phyloP scores from a whole-genome alignment of 306 rosid species.

The Morella rubra region DNA sequence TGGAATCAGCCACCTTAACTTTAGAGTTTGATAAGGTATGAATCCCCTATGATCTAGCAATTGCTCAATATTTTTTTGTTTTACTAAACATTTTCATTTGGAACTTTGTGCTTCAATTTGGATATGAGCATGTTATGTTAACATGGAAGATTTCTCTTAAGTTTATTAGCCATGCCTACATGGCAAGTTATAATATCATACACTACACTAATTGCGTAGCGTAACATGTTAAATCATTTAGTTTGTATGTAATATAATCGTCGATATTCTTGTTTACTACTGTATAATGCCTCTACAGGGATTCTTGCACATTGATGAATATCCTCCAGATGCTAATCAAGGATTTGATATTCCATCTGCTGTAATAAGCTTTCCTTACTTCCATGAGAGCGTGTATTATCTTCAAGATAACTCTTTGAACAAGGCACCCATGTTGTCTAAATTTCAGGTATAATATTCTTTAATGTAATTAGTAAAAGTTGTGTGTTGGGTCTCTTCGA shows the following conservation, averaged over 20 bases:
- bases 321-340: slow-evolving; percentile 95
- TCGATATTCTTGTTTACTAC: slow-evolving; percentile 17
- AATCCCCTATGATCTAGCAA: not conserved
- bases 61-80: not conserved
- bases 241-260: slow-evolving; percentile 17
- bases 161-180: not conserved
- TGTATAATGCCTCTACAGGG: slow-evolving; percentile 52
- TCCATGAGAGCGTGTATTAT: slow-evolving; percentile 55
- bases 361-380: slow-evolving; percentile 77
- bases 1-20: slow-evolving; percentile 65
- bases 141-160: not conserved
- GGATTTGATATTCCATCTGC: slow-evolving; percentile 98
- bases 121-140: not conserved
- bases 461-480: slow-evolving; percentile 2
- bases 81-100: not conserved
- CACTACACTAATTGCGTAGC: not conserved
- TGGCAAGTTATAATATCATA: not conserved
- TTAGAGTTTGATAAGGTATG: slow-evolving; percentile 89
- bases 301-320: slow-evolving; percentile 91
- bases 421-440: slow-evolving; percentile 64
- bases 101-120: not conserved
- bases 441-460: slow-evolving; percentile 55
- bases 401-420: slow-evolving; percentile 40
- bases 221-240: not conserved
- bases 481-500: slow-evolving; percentile 9